phyloP scores from a whole-genome alignment of 768 basidiomycete species.

The Infundibulicybe gibba region DNA sequence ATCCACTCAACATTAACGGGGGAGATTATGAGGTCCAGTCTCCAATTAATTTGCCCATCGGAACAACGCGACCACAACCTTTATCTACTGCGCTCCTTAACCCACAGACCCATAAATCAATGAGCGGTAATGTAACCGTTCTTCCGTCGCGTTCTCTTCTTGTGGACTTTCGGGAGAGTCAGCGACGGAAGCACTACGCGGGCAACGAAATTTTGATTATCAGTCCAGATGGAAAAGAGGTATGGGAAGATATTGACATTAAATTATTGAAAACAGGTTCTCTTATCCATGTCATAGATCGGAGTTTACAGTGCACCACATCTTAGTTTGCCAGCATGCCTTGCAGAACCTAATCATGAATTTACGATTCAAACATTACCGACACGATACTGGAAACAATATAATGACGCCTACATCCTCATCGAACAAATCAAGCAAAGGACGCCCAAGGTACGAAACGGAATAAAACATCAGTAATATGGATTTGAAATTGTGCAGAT shows the following conservation, averaged over 20 bases:
- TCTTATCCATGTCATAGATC: conserved; percentile 24
- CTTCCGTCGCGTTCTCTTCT: conserved; percentile 46
- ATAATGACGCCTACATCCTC: conserved; percentile 39
- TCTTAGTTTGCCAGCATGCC: conserved; percentile 45
- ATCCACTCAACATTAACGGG: background rate
- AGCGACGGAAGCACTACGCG: conserved; percentile 40
- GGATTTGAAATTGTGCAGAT: conserved; percentile 24
- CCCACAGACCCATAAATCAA: conserved; percentile 42
- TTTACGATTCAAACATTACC: conserved; percentile 37
- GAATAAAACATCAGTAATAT: too few species aligned
- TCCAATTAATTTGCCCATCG: conserved; percentile 20
- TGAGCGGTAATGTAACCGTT: conserved; percentile 45
- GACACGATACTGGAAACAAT: conserved; percentile 36
- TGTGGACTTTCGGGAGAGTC: conserved; percentile 54
- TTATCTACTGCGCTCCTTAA: conserved; percentile 30
- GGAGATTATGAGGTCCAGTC: background rate
- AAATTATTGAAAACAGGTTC: conserved; percentile 1
- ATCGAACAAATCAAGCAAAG: conserved; percentile 47
- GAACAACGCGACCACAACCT: conserved; percentile 31
- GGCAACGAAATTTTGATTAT: conserved; percentile 45
- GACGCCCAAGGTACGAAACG: conserved; percentile 42
- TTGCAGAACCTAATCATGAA: conserved; percentile 34
- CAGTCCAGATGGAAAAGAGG: conserved; percentile 33
- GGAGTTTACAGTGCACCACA: conserved; percentile 45
- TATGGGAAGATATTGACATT: conserved; percentile 10